phyloP scores from a whole-genome alignment of 2,329 filamentous ascomycete genomes.

The Curvularia verruculosa region DNA sequence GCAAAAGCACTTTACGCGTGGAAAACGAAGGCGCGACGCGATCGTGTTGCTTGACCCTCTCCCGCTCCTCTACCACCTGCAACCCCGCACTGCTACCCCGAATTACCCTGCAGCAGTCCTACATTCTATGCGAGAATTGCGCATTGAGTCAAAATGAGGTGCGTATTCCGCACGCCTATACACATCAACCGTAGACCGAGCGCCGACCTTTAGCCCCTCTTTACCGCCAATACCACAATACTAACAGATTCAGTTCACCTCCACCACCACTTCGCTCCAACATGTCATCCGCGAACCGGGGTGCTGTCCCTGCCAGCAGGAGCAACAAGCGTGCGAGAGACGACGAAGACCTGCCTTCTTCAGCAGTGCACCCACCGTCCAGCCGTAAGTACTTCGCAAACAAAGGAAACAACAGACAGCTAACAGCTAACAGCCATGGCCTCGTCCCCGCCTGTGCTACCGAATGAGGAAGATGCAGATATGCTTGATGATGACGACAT shows the following conservation, averaged over 20 bases:
- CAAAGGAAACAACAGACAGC: constrained; percentile 10
- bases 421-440: constrained; percentile 54
- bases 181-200: constrained; percentile 8
- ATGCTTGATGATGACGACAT: constrained; percentile 73
- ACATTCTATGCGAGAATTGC: constrained; percentile 2
- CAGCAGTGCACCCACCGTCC: constrained; percentile 64
- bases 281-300: constrained; percentile 83
- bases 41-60: constrained; percentile 14
- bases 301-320: constrained; percentile 59
- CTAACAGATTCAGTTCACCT: constrained; percentile 60
- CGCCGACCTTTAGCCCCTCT: constrained; percentile 25
- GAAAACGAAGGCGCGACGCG: constrained; percentile 25
- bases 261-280: constrained; percentile 74
- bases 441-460: constrained; percentile 69
- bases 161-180: constrained; percentile 8
- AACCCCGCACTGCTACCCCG: constrained; percentile 12
- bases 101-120: neutral
- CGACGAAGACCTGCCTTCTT: constrained; percentile 65
- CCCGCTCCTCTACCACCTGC: constrained; percentile 8
- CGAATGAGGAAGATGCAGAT: constrained; percentile 72
- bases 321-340: constrained; percentile 72
- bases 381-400: constrained; percentile 60
- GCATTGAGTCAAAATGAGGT: constrained; percentile 31
- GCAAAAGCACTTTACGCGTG: constrained; percentile 30
- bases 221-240: constrained; percentile 18